Base-by-base conservation (phyloP, 202 grass and related monocot genomes). In the Eragrostis tef region DNA sequence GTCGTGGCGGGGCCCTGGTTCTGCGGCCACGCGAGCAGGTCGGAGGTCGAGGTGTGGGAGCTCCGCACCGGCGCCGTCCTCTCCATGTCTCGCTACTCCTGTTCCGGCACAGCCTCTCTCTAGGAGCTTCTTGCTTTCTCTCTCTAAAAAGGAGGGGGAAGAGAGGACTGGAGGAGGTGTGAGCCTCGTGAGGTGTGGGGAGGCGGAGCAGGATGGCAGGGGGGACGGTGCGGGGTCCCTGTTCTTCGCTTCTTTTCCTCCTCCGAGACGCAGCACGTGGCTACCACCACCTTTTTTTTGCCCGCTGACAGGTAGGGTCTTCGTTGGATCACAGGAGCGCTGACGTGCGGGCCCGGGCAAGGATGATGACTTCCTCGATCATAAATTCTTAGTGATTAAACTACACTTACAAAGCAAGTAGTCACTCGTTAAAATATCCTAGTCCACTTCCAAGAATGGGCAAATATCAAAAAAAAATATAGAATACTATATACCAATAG, bases 11-110 rank as follows among this genome's bases (percentile, higher is more conserved):
- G 41, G 21, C 79, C 67, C 11, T 80, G 60, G 19, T 20, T 85
- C 74, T 90, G 80, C 64, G 88, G 77, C 94, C 94, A 98, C 5
- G 94, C 83, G 63, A 94, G 86, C 68, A 98, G 92, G 91, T 93
- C 90, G 48, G 92, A 90, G 39, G 92, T 98, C 3, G 81, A 86
- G 84, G 84, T 86, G 90, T 89, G 94, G 70, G 92, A 90, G 81
- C 89, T 98, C 84, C 94, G 89, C 79, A 90, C 90, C 84, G 90
- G 92, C 74, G 88, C 81, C 63, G 80, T 74, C 71, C 90, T 79
- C 75, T 98, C 92, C 94, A 98, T 98, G 71, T 69, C 22, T 5
- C 5, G 58, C 11, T 13, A 12, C 58, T 13, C 1, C 21, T 26
- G 10, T 1, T 25, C 58, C 58, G 58, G 3, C 58, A 26, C 58